Conservation (phyloP, 805 yeast genomes). For the Suhomyces sp. region DNA sequence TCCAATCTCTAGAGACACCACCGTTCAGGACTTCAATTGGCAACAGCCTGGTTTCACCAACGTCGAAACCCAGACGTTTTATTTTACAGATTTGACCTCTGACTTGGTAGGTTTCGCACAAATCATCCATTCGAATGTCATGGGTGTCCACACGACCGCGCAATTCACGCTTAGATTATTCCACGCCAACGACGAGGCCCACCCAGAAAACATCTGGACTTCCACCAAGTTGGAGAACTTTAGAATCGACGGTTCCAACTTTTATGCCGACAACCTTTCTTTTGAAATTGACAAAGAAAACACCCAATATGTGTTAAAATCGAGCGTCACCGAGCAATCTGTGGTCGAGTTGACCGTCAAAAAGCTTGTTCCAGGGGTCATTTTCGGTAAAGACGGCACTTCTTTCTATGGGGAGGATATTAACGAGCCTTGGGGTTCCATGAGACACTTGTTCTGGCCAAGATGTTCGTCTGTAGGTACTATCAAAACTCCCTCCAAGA, state of each 20-base stretch:
- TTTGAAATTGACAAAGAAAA: conserved; percentile 59
- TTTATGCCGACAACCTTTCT: conserved; percentile 71
- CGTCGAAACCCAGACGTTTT: conserved; percentile 94
- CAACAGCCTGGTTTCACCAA: conserved; percentile 72
- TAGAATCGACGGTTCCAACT: conserved; percentile 67
- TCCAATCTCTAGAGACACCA: conserved; percentile 51
- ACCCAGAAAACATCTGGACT: conserved; percentile 72
- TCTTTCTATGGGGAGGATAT: conserved; percentile 84
- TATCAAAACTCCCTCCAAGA: conserved; percentile 34
- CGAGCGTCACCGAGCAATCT: conserved; percentile 67
- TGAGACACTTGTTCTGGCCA: conserved; percentile 98
- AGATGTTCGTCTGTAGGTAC: conserved; percentile 71
- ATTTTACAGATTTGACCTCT: conserved; percentile 61
- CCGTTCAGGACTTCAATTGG: conserved; percentile 74
- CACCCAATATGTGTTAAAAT: conserved; percentile 49
- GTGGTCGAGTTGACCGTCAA: conserved; percentile 65
- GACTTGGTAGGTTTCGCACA: conserved; percentile 87
- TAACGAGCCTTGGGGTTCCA: conserved; percentile 90
- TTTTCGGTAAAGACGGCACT: conserved; percentile 84
- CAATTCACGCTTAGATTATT: conserved; percentile 89
- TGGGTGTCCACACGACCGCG: conserved; percentile 85
- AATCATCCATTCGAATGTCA: conserved; percentile 87
- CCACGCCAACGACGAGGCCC: conserved; percentile 41
- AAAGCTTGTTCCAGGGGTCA: conserved; percentile 72
- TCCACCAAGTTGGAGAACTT: conserved; percentile 85